phyloP scores from a whole-genome alignment of 805 yeast genomes.

The Maudiozyma saulgeensis region DNA sequence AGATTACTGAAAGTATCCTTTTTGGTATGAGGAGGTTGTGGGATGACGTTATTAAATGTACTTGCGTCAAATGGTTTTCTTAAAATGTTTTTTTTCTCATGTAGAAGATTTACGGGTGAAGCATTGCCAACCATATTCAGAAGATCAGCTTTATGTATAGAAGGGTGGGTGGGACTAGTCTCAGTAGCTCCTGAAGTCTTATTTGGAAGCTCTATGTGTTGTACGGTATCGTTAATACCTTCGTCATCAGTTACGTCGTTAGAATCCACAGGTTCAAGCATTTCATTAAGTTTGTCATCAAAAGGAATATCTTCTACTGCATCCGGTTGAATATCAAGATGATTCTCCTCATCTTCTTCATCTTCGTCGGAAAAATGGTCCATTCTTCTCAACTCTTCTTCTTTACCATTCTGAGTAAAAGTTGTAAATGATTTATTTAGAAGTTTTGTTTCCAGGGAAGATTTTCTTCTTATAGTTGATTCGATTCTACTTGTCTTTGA shows the following conservation, averaged over 20 bases:
- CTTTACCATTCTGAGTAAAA: slow-evolving; percentile 9
- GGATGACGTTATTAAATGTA: background rate
- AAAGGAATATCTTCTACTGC: too few species aligned
- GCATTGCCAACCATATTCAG: slow-evolving; percentile 4
- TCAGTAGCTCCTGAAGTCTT: background rate
- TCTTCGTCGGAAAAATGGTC: slow-evolving; percentile 9
- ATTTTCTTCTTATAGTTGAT: slow-evolving; percentile 13
- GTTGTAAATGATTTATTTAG: slow-evolving; percentile 11
- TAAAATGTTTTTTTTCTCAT: background rate
- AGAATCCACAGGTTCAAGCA: background rate
- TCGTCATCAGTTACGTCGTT: background rate
- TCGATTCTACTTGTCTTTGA: background rate
- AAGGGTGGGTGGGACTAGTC: background rate
- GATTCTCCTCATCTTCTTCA: slow-evolving; percentile 1
- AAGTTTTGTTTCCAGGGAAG: slow-evolving; percentile 18
- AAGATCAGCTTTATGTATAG: slow-evolving; percentile 5
- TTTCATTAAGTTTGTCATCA: background rate
- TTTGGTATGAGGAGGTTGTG: too few species aligned
- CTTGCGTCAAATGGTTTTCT: background rate
- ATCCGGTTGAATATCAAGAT: background rate
- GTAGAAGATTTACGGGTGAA: background rate
- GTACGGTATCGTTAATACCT: slow-evolving; percentile 5
- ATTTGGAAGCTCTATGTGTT: slow-evolving; percentile 1
- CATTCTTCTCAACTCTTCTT: slow-evolving; percentile 12
- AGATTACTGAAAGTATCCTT: too few species aligned